These are phyloP conservation scores for Terfezia boudieri DNA, from an alignment of 495 filamentous ascomycete species.

Conservation along the genomic window DNA sequence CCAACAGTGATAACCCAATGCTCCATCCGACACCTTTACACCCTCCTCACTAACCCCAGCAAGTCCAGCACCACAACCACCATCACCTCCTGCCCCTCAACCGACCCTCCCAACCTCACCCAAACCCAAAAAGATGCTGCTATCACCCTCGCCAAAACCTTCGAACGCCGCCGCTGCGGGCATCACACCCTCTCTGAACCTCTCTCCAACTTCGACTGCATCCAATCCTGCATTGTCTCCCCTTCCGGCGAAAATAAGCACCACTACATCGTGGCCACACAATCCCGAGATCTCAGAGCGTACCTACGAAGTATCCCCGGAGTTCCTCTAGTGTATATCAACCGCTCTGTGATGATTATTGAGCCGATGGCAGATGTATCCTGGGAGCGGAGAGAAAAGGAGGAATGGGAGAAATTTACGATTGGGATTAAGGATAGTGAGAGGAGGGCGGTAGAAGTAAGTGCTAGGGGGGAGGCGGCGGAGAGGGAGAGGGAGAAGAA, in stretches of 20 bases:
- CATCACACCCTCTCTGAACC: constrained; percentile 65
- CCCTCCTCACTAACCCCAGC: constrained; percentile 10
- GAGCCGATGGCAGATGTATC: constrained; percentile 60
- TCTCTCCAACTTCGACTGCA: constrained; percentile 53
- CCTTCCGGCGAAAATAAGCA: constrained; percentile 55
- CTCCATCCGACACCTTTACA: constrained; percentile 52
- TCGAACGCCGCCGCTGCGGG: constrained; percentile 71
- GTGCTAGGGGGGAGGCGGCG: constrained; percentile 16
- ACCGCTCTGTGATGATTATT: constrained; percentile 69
- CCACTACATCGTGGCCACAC: constrained; percentile 69
- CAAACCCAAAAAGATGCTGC: constrained; percentile 33
- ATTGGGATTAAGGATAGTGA: constrained; percentile 39
- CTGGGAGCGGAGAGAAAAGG: constrained; percentile 35
- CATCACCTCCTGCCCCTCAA: constrained; percentile 31
- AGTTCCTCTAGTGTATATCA: constrained; percentile 61
- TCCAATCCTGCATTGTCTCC: constrained; percentile 45
- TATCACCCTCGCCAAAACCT: constrained; percentile 45
- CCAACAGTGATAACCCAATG: constrained; percentile 36
- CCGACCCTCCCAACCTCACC: constrained; percentile 12
- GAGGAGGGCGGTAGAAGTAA: constrained; percentile 15
- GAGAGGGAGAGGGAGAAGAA: constrained; percentile 38
- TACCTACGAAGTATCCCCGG: constrained; percentile 40
- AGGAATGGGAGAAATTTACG: constrained; percentile 57
- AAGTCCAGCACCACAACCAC: not conserved
- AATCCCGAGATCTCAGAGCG: constrained; percentile 35